Evolutionary conservation across 2,329 filamentous ascomycete species (phyloP), one percentile per base, ranked within the genome.

Genomic region (Exophiala spinifera): DNA sequence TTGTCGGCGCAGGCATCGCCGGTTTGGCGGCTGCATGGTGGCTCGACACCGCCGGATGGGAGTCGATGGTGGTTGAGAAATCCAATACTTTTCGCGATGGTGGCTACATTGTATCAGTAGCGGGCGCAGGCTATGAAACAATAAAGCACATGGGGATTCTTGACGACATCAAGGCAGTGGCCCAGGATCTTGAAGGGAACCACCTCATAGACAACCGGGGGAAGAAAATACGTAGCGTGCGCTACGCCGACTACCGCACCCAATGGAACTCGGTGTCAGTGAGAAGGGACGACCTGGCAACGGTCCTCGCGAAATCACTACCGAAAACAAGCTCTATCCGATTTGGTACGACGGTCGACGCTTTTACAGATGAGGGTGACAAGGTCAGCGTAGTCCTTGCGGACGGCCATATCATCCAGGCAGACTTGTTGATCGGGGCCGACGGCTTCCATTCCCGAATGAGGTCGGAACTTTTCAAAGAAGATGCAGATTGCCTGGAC

Each of bases 101-200:
- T 0, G 82, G 81, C 0, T 73, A 76, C 1, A 77, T 82, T 43
- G 61, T 85, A 2, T 81, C 84, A 60, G 66, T 85, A 0, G 74
- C 79, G 1, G 76, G 73, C 8, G 71, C 74, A 8, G 81, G 77
- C 0, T 71, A 83, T 42, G 69, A 78, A 11, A 75, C 81, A 7
- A 62, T 83, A 14, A 74, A 71, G 54, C 71, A 72, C 1, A 82
- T 84, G 79, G 79, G 77, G 0, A 66, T 84, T 2, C 69, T 78
- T 31, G 56, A 74, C 2, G 68, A 63, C 0, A 69, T 75, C 5
- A 17, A 46, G 14, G 25, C 46, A 2, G 46, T 44, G 3, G 15
- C 46, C 5, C 28, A 45, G 11, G 19, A 28, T 13, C 50, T 45
- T 21, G 52, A 50, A n/a, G 3, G 15, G 23, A 55, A 55, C 37